Evolutionary conservation across 768 basidiomycete genomes (phyloP).

Genomic region (Rhizopogon rudus): DNA sequence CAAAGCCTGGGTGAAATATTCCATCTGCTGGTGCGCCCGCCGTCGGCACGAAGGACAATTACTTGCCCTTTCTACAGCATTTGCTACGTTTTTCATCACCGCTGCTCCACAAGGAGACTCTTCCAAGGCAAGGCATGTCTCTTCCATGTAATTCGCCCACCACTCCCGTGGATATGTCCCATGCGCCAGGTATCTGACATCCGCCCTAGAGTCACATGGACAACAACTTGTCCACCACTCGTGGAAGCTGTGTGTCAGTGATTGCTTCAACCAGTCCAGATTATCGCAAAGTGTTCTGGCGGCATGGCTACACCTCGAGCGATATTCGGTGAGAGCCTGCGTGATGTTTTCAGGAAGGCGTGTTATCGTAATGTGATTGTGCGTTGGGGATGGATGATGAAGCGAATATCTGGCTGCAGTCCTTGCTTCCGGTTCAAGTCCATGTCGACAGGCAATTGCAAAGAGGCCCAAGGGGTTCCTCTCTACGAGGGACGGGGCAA

Average conservation of each 20-base stretch:
- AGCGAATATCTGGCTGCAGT: constrained; percentile 25
- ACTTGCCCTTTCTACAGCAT: constrained; percentile 13
- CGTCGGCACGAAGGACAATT: constrained; percentile 17
- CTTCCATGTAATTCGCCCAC: constrained; percentile 29
- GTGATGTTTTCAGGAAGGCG: constrained; percentile 10
- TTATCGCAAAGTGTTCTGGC: constrained; percentile 14
- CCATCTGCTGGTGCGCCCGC: constrained; percentile 13
- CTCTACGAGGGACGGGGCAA: constrained; percentile 22
- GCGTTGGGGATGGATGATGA: constrained; percentile 7
- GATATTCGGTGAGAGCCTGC: constrained; percentile 14
- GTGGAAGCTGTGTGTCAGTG: constrained; percentile 18
- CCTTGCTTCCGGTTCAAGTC: constrained; percentile 24
- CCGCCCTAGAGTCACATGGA: constrained; percentile 15
- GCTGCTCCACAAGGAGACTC: constrained; percentile 19
- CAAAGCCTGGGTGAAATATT: constrained; percentile 19
- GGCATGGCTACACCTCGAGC: constrained; percentile 14
- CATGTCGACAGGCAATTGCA: constrained; percentile 29
- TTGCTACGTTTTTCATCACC: constrained; percentile 10
- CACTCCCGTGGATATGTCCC: constrained; percentile 23
- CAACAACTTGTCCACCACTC: constrained; percentile 26
- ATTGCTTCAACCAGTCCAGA: constrained; percentile 19
- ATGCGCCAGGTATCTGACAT: constrained; percentile 20
- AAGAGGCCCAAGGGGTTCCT: constrained; percentile 25
- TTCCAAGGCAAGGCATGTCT: constrained; percentile 13
- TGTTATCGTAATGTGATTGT: neutral